Evolutionary conservation across 345 rosid genomes (phyloP), one percentile per base, ranked within the genome.

Genomic region (Turnera subulata): DNA sequence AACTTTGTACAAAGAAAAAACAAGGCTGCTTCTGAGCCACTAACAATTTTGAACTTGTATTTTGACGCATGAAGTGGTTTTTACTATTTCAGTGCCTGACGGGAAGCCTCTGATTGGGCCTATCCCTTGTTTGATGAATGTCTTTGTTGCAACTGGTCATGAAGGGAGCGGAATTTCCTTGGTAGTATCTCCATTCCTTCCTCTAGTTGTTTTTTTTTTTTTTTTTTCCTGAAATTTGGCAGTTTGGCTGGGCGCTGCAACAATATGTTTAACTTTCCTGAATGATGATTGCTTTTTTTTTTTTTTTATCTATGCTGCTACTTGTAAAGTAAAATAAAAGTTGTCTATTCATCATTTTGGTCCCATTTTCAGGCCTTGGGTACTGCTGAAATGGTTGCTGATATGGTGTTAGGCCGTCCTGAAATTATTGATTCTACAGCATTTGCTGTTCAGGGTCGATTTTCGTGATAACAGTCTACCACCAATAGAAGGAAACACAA

Each of bases 141-240:
- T 84, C 29, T 79, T 75, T 66, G 73, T 92, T 57, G 91, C 96
- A 59, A 79, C 98, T 51, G 98, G 98, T 14, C 98, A 92, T 71
- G 96, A 92, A 82, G 98, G 96, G 52, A 81, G 80, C 42, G 98
- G 96, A 53, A 95, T 92, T 63, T 74, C 91, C 53, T 58, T 84
- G 96, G 98, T 92, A 86, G 69, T 68, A 63, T 26, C 57, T 55
- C 7, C 32, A 12, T 33, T 18, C 53, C 16, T 18, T 38, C 29
- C 38, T 50, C 23, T 47, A 55, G 14, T 10, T 61, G 18, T 22
- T 11, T 15, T 3, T 9, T 45, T 11, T 5, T 40, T 40, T 10
- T 4, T 40, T 2, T 40, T 40, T 40, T 40, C 45, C 11, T 11
- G 45, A 5, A 40, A 4, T 40, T 15, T 2, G n/a, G 45, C n/a